Evolutionary conservation across 116 monocot species (phyloP).

Genomic region (Posidonia oceanica): DNA sequence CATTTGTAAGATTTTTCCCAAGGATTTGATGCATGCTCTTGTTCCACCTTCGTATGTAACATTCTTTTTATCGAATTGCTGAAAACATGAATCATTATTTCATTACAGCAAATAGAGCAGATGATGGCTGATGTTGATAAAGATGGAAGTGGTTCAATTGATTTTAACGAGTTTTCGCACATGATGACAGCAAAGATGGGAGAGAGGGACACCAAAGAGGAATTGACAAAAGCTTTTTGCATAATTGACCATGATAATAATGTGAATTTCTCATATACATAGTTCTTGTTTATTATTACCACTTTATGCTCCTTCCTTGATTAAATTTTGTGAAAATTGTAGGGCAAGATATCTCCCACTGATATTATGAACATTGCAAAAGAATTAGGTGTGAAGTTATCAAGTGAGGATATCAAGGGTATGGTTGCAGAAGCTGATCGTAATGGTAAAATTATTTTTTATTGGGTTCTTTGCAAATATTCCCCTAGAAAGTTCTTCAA

Average conservation of each 20-base stretch:
- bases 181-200: slow-evolving; percentile 99
- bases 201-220: slow-evolving; percentile 87
- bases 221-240: slow-evolving; percentile 80
- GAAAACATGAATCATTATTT: not conserved
- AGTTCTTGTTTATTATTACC: slow-evolving; percentile 2
- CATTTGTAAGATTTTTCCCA: too few relatives aligned
- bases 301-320: not conserved
- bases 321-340: not conserved
- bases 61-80: not conserved
- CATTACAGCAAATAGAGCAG: slow-evolving; percentile 65
- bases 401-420: slow-evolving; percentile 54
- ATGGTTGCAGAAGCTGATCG: slow-evolving; percentile 85
- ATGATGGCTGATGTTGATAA: slow-evolving; percentile 99
- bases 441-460: slow-evolving; percentile 37
- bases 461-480: not conserved
- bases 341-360: slow-evolving; percentile 75
- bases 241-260: slow-evolving; percentile 95
- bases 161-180: slow-evolving; percentile 76
- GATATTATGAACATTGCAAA: slow-evolving; percentile 63
- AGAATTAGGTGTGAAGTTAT: slow-evolving; percentile 74
- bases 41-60: too few relatives aligned
- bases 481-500: too few relatives aligned
- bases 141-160: slow-evolving; percentile 93
- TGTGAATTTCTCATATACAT: slow-evolving; percentile 26
- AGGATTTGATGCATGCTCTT: too few relatives aligned